These are phyloP conservation scores for Kwoniella dejecticola DNA, from an alignment of 768 basidiomycete species.

Conservation along the genomic window DNA sequence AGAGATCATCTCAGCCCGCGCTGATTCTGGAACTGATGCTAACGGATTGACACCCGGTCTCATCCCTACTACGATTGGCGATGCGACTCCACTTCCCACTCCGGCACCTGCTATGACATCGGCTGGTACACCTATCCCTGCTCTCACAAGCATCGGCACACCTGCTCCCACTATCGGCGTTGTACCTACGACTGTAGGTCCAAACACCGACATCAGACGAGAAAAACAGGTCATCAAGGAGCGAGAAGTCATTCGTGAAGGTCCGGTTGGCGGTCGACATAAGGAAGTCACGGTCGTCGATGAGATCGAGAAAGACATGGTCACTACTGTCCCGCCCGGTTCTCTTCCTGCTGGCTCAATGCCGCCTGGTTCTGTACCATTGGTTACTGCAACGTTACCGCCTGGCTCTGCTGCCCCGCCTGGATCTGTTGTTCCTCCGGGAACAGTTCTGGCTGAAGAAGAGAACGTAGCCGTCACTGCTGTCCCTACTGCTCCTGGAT, in stretches of 20 bases:
- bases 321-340: conserved; percentile 26
- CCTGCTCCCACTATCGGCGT: conserved; percentile 10
- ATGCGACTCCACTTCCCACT: not conserved
- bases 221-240: conserved; percentile 47
- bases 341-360: conserved; percentile 6
- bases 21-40: conserved; percentile 11
- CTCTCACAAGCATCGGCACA: conserved; percentile 10
- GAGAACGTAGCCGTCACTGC: conserved; percentile 18
- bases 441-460: conserved; percentile 9
- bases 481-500: conserved; percentile 12
- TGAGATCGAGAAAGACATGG: conserved; percentile 26
- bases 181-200: conserved; percentile 16
- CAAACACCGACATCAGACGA: conserved; percentile 36
- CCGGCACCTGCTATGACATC: conserved; percentile 10
- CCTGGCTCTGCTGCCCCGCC: conserved; percentile 7
- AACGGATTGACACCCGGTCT: conserved; percentile 6
- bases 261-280: conserved; percentile 30
- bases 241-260: conserved; percentile 42
- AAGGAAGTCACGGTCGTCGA: conserved; percentile 31
- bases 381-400: not conserved
- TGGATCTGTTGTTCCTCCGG: conserved; percentile 12
- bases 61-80: conserved; percentile 10
- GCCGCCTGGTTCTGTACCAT: not conserved
- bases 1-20: conserved; percentile 9
- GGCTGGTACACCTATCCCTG: conserved; percentile 3